Base-by-base conservation (phyloP, 495 filamentous ascomycete species). In the Pyronema domesticum region DNA sequence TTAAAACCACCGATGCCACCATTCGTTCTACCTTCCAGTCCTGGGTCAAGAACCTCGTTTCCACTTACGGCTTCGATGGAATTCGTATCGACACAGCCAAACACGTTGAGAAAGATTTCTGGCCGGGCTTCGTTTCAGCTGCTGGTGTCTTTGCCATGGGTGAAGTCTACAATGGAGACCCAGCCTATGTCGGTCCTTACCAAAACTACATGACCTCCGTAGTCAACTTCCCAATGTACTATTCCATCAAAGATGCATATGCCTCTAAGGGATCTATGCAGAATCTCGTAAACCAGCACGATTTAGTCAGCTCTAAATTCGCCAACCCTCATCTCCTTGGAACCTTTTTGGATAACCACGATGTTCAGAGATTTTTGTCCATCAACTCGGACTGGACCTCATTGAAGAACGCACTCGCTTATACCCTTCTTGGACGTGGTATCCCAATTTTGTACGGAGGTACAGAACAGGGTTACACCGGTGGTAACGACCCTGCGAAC, bases 271-370 rank as follows among this genome's bases (percentile, higher is more conserved):
- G 77, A 43, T 78, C 68, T 55, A 80, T 82, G 37, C 70, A 70
- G 56, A 71, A 67, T 19, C 73, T 86, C 0, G 78, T 77, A 53
- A 69, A 76, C 57, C 61, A 64, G 33, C 54, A 64, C 54, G 51
- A 64, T 46, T 33, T 14, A 7, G 61, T 64, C 46, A 64, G 60
- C 44, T 50, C 36, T 23, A 60, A 57, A 13, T 64, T 64, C 18
- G 18, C 17, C 6, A 57, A 51, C 8, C 61, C 61, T 8, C 57
- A 64, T 14, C 69, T 86, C 0, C 72, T 85, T 6, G 83, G 84
- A 35, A 80, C 73, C 3, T 93, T 93, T 67, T 55, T 80, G 11
- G 85, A 89, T 59, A 93, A 93, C 61, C 86, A 93, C 60, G 85
- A 93, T 65, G 74, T 79, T 15, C 69, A 75, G 2, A 76, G 84